Conservation (phyloP, 352 stramenopile genomes). For the Globisporangium ultimum region DNA sequence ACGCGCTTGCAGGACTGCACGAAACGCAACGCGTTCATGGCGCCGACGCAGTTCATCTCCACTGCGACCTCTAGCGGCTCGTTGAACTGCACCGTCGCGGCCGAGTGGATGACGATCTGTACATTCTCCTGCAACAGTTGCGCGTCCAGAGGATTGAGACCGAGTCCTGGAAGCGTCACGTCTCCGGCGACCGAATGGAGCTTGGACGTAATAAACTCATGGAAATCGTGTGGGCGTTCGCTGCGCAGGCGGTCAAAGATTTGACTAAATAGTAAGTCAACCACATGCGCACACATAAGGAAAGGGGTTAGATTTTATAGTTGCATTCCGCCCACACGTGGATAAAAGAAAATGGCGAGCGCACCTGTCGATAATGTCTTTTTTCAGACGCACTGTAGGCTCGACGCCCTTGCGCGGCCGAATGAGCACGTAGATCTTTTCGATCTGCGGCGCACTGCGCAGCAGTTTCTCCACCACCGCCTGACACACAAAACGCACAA, state of each 20-base stretch:
- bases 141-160: constrained; percentile 45
- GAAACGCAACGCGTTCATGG: constrained; percentile 62
- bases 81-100: constrained; percentile 83
- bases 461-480: constrained; percentile 81
- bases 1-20: constrained; percentile 46
- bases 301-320: no score
- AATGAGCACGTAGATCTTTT: constrained; percentile 76
- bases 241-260: constrained; percentile 70
- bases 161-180: constrained; percentile 62
- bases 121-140: constrained; percentile 32
- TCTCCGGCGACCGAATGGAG: constrained; percentile 64
- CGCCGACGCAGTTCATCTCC: constrained; percentile 81
- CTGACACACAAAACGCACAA: constrained; percentile 20
- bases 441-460: constrained; percentile 54
- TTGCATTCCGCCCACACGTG: no score
- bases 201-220: constrained; percentile 48
- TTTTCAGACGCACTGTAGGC: constrained; percentile 45
- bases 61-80: constrained; percentile 83
- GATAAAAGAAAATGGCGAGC: neutral
- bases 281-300: no score
- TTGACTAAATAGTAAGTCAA: constrained; percentile 19
- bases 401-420: constrained; percentile 70
- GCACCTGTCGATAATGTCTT: constrained; percentile 68
- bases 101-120: constrained; percentile 83
- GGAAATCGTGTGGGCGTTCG: constrained; percentile 44